These are phyloP conservation scores for Leishmania aethiopica DNA, from an alignment of 208 protist genomes.

Conservation along the genomic window DNA sequence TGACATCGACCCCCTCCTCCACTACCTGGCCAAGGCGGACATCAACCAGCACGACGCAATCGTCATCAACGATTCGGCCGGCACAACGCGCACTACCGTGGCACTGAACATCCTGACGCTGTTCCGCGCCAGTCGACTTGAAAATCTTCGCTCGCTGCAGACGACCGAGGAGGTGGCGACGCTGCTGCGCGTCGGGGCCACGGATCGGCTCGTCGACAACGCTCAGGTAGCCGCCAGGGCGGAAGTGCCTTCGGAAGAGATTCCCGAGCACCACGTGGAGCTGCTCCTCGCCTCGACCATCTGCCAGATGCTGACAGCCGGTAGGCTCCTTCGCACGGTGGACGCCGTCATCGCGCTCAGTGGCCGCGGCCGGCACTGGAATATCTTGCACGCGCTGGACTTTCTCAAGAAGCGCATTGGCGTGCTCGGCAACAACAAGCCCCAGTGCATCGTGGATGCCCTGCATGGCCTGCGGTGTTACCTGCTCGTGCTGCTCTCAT, in stretches of 20 bases:
- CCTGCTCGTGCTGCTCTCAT: constrained; percentile 78
- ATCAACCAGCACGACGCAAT: constrained; percentile 52
- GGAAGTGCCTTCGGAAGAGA: constrained; percentile 34
- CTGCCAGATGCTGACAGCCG: constrained; percentile 87
- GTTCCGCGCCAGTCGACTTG: constrained; percentile 53
- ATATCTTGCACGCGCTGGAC: constrained; percentile 80
- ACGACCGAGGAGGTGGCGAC: constrained; percentile 41
- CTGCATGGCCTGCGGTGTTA: constrained; percentile 74
- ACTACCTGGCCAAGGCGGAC: constrained; percentile 51
- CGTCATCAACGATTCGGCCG: constrained; percentile 85
- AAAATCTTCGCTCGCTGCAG: constrained; percentile 51
- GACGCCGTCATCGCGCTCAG: constrained; percentile 70
- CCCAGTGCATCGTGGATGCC: constrained; percentile 57
- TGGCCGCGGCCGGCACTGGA: constrained; percentile 68
- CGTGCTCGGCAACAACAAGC: constrained; percentile 51
- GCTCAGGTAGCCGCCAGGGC: constrained; percentile 47
- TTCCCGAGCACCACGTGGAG: constrained; percentile 66
- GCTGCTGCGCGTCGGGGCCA: constrained; percentile 46
- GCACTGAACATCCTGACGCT: constrained; percentile 84
- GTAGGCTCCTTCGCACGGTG: constrained; percentile 72
- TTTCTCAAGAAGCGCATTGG: constrained; percentile 62
- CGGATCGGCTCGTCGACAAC: constrained; percentile 33
- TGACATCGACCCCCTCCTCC: constrained; percentile 85
- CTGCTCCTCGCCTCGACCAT: constrained; percentile 81
- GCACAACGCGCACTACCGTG: constrained; percentile 70